phyloP scores from a whole-genome alignment of 176 grass and related monocot genomes.

The Aegilops tauschii region DNA sequence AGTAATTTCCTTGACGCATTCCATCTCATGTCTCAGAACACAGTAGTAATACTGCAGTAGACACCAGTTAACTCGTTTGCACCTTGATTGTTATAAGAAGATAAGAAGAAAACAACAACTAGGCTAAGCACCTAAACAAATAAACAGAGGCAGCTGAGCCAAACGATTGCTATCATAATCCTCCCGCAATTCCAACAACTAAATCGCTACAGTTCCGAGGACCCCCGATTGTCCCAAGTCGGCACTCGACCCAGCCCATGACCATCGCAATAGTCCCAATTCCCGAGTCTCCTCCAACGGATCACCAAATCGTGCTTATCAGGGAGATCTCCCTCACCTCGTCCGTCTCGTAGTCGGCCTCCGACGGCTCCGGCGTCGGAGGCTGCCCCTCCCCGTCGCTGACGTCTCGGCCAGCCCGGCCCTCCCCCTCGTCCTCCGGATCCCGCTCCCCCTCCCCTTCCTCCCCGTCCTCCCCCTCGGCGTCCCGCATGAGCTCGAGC shows the following conservation, averaged over 20 bases:
- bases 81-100: neutral
- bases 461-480: constrained; percentile 40
- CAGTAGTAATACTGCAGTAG: no score
- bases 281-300: neutral
- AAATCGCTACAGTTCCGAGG: neutral
- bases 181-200: neutral
- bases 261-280: neutral
- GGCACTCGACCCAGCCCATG: neutral
- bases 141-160: neutral
- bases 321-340: constrained; percentile 58
- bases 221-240: neutral
- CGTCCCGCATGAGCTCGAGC: constrained; percentile 52
- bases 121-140: neutral
- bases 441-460: neutral
- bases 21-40: no score
- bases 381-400: constrained; percentile 30
- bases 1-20: no score
- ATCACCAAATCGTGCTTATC: neutral
- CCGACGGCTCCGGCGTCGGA: constrained; percentile 13
- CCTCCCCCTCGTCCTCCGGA: neutral
- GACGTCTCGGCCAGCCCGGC: neutral
- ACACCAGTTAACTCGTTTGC: neutral
- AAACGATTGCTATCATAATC: neutral
- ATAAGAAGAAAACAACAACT: neutral
- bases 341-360: constrained; percentile 63